Percentiles rank a stretch among this genome's conserved stretches.
These are phyloP conservation scores for Magnaporthiopsis rhizophila DNA, from an alignment of 2,329 filamentous ascomycete species.

Conservation along the genomic window DNA sequence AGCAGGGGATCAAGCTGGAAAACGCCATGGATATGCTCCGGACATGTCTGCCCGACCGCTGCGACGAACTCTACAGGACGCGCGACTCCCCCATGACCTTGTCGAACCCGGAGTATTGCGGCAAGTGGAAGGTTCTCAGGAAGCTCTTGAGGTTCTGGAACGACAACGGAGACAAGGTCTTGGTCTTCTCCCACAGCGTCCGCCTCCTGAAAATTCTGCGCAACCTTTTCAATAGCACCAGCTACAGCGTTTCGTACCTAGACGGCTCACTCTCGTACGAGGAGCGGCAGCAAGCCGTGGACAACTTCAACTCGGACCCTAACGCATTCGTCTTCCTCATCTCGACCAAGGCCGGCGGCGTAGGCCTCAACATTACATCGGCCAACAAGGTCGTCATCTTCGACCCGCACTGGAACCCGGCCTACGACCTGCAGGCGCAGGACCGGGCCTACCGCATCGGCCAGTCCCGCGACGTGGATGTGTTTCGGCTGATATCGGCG, in stretches of 20 bases:
- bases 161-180: slow-evolving; percentile 80
- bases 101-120: slow-evolving; percentile 84
- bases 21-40: slow-evolving; percentile 69
- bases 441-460: slow-evolving; percentile 95
- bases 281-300: slow-evolving; percentile 73
- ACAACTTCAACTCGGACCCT: slow-evolving; percentile 85
- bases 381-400: slow-evolving; percentile 98
- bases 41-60: slow-evolving; percentile 65
- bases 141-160: slow-evolving; percentile 88
- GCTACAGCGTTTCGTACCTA: slow-evolving; percentile 85
- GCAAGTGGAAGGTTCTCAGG: slow-evolving; percentile 90
- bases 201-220: slow-evolving; percentile 76
- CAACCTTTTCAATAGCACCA: slow-evolving; percentile 77
- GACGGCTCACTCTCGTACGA: slow-evolving; percentile 79
- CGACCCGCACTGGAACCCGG: slow-evolving; percentile 96
- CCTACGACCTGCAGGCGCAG: slow-evolving; percentile 90
- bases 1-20: slow-evolving; percentile 64
- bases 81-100: slow-evolving; percentile 74
- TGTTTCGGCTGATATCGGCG: slow-evolving; percentile 82
- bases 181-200: slow-evolving; percentile 92
- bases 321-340: slow-evolving; percentile 92
- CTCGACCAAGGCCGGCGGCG: slow-evolving; percentile 85
- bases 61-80: slow-evolving; percentile 64
- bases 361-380: slow-evolving; percentile 92
- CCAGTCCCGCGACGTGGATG: slow-evolving; percentile 86